Conservation (phyloP, 2,329 filamentous ascomycete genomes). For the Sarocladium strictum region DNA sequence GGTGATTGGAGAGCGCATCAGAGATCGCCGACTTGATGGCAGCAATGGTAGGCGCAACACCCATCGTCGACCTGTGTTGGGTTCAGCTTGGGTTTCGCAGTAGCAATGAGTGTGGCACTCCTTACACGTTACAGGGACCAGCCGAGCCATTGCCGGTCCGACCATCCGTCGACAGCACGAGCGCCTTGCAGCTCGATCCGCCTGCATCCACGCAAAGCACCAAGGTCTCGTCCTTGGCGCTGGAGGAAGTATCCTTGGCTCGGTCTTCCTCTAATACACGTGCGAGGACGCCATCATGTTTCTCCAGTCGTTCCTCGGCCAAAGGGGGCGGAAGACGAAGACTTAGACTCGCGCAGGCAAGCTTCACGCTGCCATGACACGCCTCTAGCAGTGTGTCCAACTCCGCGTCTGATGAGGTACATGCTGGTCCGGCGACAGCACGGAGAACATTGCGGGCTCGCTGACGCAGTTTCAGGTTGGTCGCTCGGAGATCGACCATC, state of each 20-base stretch:
- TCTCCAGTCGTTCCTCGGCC: conserved; percentile 14
- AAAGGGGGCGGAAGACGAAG: conserved; percentile 11
- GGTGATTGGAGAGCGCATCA: conserved; percentile 16
- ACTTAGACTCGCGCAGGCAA: background rate
- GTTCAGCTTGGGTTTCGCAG: conserved; percentile 11
- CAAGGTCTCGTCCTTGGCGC: background rate
- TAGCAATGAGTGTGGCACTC: background rate
- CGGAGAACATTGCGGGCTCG: conserved; percentile 19
- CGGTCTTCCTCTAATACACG: conserved; percentile 13
- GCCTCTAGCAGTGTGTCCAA: conserved; percentile 14
- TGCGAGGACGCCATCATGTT: conserved; percentile 14
- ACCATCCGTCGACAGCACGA: conserved; percentile 21
- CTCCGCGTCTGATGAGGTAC: conserved; percentile 15
- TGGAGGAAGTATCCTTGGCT: too few species aligned
- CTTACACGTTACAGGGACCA: conserved; percentile 29
- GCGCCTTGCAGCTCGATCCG: conserved; percentile 35
- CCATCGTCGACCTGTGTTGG: conserved; percentile 17
- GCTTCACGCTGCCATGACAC: conserved; percentile 13
- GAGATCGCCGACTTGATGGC: conserved; percentile 21
- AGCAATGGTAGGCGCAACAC: conserved; percentile 20
- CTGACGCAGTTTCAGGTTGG: conserved; percentile 29
- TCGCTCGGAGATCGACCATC: conserved; percentile 23
- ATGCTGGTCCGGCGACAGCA: conserved; percentile 13
- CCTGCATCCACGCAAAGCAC: conserved; percentile 36
- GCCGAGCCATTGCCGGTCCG: conserved; percentile 22